Conservation (phyloP, 2,329 filamentous ascomycete species). For the Botryotinia narcissicola region DNA sequence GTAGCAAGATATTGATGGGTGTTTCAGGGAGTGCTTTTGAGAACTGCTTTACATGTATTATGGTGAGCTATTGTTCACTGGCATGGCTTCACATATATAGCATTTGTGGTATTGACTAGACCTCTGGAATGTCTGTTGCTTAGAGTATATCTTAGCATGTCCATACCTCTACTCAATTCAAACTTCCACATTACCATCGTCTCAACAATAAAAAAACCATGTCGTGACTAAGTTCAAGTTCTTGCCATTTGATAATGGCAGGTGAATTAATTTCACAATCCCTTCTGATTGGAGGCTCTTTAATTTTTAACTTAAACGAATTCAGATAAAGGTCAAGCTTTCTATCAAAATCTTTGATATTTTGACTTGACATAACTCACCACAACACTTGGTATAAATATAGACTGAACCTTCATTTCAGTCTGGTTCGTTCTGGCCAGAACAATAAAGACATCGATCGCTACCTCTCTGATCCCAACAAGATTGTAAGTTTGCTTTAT, state of each 20-base stretch:
- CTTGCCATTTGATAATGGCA: neutral
- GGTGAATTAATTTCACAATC: neutral
- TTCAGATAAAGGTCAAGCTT: neutral
- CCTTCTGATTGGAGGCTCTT: neutral
- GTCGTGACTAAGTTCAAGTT: neutral
- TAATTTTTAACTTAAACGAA: neutral
- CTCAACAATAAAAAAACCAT: neutral
- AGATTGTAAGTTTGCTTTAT: constrained; percentile 4
- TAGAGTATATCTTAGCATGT: neutral
- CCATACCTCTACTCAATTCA: constrained; percentile 6
- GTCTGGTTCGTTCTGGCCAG: neutral
- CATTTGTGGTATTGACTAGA: neutral
- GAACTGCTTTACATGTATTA: neutral
- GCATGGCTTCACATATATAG: neutral
- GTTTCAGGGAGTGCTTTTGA: neutral
- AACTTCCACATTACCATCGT: neutral
- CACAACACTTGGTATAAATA: neutral
- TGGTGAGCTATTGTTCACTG: neutral
- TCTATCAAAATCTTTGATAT: neutral
- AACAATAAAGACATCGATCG: neutral
- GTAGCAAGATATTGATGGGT: neutral
- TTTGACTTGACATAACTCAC: neutral
- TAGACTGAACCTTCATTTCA: neutral
- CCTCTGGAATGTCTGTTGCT: neutral
- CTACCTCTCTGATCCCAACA: neutral